Conservation (phyloP, 768 basidiomycete genomes). For the Multifurca ochricompacta region DNA sequence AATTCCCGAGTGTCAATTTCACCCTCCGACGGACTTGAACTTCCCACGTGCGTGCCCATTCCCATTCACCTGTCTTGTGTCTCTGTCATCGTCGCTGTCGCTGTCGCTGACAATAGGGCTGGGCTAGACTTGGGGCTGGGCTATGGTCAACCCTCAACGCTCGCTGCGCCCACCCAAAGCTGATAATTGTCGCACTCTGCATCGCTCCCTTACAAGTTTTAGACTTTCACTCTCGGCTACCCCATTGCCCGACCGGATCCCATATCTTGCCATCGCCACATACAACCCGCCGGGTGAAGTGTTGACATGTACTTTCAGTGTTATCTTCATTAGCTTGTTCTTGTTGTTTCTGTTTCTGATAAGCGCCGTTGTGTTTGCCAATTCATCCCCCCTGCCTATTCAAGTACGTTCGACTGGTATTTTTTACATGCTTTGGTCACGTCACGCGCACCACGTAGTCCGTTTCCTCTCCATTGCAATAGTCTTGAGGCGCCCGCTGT, state of each 20-base stretch:
- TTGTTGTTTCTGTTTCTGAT: not conserved
- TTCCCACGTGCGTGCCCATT: not conserved
- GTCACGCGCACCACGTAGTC: constrained; percentile 8
- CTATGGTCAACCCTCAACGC: no score
- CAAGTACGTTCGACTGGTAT: not conserved
- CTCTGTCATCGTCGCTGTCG: no score
- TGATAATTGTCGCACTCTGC: not conserved
- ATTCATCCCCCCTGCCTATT: not conserved
- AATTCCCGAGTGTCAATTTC: constrained; percentile 3
- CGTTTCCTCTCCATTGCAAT: constrained; percentile 1
- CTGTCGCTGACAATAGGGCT: no score
- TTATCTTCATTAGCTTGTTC: not conserved
- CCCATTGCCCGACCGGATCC: not conserved
- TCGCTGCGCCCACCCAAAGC: not conserved
- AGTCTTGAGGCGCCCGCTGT: not conserved
- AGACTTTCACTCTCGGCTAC: not conserved
- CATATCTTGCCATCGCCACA: not conserved
- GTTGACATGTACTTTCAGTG: not conserved
- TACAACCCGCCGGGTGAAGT: not conserved
- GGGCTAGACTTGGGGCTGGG: no score
- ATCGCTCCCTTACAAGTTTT: not conserved
- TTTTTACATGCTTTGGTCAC: not conserved
- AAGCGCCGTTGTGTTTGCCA: not conserved
- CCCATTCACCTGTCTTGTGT: not conserved
- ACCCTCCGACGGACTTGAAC: not conserved